Conservation (phyloP, 306 rosid genomes). For the Benincasa hispida region DNA sequence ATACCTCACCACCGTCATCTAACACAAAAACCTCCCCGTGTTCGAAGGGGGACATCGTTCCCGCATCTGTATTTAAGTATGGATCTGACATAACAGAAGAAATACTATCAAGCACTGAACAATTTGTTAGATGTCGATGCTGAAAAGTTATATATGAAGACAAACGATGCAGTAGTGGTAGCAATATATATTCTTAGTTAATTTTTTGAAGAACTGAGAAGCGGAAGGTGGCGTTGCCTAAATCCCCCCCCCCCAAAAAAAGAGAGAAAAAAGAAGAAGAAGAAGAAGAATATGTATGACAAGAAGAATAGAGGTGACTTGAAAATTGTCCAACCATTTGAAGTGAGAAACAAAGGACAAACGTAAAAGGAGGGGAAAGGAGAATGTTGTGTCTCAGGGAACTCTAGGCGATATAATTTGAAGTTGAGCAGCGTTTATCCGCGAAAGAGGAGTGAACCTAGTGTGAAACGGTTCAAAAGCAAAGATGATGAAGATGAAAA, state of each 20-base stretch:
- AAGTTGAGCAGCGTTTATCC: background rate
- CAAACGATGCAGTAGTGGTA: background rate
- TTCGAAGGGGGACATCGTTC: constrained; percentile 95
- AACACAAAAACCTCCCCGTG: constrained; percentile 91
- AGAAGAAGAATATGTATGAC: background rate
- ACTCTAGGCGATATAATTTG: background rate
- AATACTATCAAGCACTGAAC: background rate
- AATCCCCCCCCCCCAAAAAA: too few relatives aligned
- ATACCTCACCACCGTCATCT: constrained; percentile 98
- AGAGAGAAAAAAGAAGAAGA: too few relatives aligned
- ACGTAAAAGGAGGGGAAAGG: background rate
- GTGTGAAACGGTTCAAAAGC: background rate
- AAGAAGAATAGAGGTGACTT: background rate
- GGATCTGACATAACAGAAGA: constrained; percentile 50
- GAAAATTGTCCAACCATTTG: background rate
- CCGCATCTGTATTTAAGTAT: constrained; percentile 94
- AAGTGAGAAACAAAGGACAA: background rate
- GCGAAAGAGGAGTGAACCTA: too few relatives aligned
- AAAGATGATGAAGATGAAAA: constrained; percentile 15
- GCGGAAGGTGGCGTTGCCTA: background rate
- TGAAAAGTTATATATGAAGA: background rate
- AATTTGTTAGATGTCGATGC: too few relatives aligned
- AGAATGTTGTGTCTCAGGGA: background rate
- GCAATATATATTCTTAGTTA: background rate
- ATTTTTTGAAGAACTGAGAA: background rate